Evolutionary conservation across 768 basidiomycete genomes (phyloP).

Genomic region (Lentinula raphanica): DNA sequence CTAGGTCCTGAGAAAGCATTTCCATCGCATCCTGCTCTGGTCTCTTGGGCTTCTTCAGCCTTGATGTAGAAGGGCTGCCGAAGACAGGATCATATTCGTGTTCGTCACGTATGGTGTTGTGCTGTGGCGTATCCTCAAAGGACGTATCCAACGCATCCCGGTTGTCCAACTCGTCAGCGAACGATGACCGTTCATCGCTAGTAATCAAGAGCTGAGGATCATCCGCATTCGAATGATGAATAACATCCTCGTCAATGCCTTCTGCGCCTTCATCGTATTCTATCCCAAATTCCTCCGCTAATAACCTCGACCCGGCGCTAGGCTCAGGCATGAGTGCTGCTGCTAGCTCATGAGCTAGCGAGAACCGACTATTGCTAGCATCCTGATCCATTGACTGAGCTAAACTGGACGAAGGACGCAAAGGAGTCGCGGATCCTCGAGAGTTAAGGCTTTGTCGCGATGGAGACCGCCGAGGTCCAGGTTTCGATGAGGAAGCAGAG

Average conservation of each 20-base stretch:
- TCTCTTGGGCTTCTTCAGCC: slow-evolving; percentile 24
- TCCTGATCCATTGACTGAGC: slow-evolving; percentile 36
- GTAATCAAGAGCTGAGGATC: slow-evolving; percentile 27
- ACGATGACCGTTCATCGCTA: slow-evolving; percentile 28
- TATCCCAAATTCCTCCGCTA: slow-evolving; percentile 86
- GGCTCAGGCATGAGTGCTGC: slow-evolving; percentile 87
- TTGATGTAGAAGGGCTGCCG: slow-evolving; percentile 27
- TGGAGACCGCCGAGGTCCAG: slow-evolving; percentile 8
- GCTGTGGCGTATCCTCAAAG: slow-evolving; percentile 24
- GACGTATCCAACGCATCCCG: slow-evolving; percentile 22
- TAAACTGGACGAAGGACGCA: slow-evolving; percentile 40
- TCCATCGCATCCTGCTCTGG: slow-evolving; percentile 63
- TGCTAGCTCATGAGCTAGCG: slow-evolving; percentile 83
- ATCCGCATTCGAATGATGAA: slow-evolving; percentile 9
- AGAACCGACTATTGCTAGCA: slow-evolving; percentile 45
- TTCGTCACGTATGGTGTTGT: slow-evolving; percentile 20
- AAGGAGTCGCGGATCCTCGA: slow-evolving; percentile 47
- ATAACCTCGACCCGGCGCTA: slow-evolving; percentile 64
- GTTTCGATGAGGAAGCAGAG: slow-evolving; percentile 1
- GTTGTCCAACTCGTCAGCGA: slow-evolving; percentile 38
- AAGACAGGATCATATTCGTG: slow-evolving; percentile 42
- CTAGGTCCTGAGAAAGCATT: slow-evolving; percentile 66
- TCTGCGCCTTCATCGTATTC: slow-evolving; percentile 87
- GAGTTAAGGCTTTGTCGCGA: slow-evolving; percentile 9
- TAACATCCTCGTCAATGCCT: slow-evolving; percentile 61